A percentile compares a stretch with the other conserved stretches of the same genome.
Conservation (phyloP, 805 yeast genomes). For the Ogataea salicorniae region DNA sequence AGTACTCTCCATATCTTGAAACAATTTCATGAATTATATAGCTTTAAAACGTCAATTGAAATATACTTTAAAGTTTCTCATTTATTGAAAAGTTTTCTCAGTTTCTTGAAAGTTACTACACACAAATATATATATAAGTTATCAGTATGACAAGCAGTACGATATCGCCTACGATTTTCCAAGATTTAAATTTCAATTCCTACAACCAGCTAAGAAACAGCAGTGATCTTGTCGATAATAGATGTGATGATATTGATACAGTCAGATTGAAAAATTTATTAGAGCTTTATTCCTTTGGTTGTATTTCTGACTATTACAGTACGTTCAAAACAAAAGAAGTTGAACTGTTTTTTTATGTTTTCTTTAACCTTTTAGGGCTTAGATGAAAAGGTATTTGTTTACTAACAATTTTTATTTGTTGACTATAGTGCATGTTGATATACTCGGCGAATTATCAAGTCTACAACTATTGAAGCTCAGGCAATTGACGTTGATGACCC, state of each 20-base stretch:
- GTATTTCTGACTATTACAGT: slow-evolving; percentile 16
- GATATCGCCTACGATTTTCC: background rate
- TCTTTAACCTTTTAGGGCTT: too few species aligned
- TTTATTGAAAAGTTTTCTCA: too few species aligned
- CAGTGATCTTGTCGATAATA: background rate
- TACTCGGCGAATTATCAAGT: too few species aligned
- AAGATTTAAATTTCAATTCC: slow-evolving; percentile 16
- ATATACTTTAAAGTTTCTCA: background rate
- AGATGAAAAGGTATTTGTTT: too few species aligned
- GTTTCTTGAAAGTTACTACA: too few species aligned
- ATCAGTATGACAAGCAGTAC: background rate
- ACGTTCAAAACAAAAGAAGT: background rate
- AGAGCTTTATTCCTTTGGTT: slow-evolving; percentile 27
- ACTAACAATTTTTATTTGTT: background rate
- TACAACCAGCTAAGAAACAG: slow-evolving; percentile 13
- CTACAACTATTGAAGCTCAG: slow-evolving; percentile 16
- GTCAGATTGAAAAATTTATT: slow-evolving; percentile 7
- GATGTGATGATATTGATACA: background rate
- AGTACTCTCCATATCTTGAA: background rate
- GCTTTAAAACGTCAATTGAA: background rate
- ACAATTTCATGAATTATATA: too few species aligned
- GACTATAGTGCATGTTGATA: too few species aligned
- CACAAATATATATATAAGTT: too few species aligned
- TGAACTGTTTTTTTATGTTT: too few species aligned
- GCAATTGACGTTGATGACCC: slow-evolving; percentile 16